phyloP scores from a whole-genome alignment of 352 stramenopile species.

The Pythium vanterpoolii region DNA sequence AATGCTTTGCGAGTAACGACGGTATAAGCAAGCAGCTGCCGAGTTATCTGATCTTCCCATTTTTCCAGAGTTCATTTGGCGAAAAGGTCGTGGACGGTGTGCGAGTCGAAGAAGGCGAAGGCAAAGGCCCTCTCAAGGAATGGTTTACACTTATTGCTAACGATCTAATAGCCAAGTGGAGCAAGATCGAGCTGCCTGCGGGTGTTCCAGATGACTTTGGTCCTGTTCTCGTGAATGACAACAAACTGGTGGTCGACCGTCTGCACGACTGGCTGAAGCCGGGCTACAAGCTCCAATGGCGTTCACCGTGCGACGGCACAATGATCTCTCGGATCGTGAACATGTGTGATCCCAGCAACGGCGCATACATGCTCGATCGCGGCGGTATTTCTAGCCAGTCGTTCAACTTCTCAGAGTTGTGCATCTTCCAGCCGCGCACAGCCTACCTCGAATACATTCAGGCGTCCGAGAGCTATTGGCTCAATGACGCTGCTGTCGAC shows the following conservation, averaged over 20 bases:
- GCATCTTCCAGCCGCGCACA: conserved; percentile 34
- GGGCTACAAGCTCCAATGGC: conserved; percentile 38
- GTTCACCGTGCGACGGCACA: conserved; percentile 32
- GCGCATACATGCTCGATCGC: conserved; percentile 49
- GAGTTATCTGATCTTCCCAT: conserved; percentile 46
- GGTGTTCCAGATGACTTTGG: conserved; percentile 15
- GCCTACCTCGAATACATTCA: conserved; percentile 55
- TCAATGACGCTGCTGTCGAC: conserved; percentile 45
- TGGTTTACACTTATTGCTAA: conserved; percentile 53
- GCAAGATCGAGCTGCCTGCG: conserved; percentile 20
- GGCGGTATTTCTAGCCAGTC: conserved; percentile 29
- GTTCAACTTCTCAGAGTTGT: conserved; percentile 39
- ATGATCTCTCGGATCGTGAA: conserved; percentile 47
- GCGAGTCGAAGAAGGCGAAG: conserved; percentile 72
- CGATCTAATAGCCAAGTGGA: conserved; percentile 48
- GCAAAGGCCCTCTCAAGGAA: conserved; percentile 69
- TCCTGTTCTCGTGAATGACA: conserved; percentile 40
- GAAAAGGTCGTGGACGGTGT: conserved; percentile 61
- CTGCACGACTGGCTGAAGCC: conserved; percentile 18
- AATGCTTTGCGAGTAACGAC: background rate
- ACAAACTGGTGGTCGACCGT: conserved; percentile 39
- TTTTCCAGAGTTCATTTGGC: conserved; percentile 65
- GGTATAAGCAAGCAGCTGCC: background rate
- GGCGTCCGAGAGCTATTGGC: conserved; percentile 56
- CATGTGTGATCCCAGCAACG: conserved; percentile 26